Evolutionary conservation across 208 protist genomes (phyloP), one percentile per base, ranked within the genome.

Genomic region (Leishmania turanica): DNA sequence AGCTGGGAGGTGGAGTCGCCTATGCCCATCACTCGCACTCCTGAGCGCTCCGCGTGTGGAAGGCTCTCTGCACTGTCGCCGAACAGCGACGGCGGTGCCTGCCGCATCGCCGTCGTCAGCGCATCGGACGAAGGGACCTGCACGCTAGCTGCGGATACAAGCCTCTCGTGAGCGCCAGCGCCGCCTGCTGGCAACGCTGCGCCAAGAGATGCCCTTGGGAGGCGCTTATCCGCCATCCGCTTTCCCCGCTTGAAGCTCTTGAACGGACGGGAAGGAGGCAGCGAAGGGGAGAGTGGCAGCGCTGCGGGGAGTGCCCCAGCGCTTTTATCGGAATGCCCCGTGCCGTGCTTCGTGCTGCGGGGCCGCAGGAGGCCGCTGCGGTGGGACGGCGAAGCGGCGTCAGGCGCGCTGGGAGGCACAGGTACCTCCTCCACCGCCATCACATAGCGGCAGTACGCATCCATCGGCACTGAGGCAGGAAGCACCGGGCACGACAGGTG

Each of bases 391-490:
- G 58, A 65, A 11, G 60, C 37, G 24, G 31, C 21, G 45, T 40
- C 64, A 34, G 62, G 78, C 53, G 58, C 51, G 51, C 21, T 34
- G 51, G 65, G 24, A 19, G 74, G 42, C 24, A 54, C 21, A 9
- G 80, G 75, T 19, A n/a, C 80, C 37, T 75, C 82, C 82, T 86
- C 84, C 40, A 86, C 77, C 54, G 68, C 81, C 27, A 90, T 80
- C 9, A 95, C 86, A 75, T 92, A 93, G 24, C 91, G 91, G 64
- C 88, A 88, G 71, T 88, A 93, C 49, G 88, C 84, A 77, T 95
- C 91, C 54, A 93, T 90, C 13, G 87, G 88, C 31, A 95, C 84
- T 3, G 70, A 56, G 42, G 65, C 42, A 27, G 91, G 91, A 21
- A 87, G 81, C 7, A 49, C 11, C 19, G 71, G 80, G 13, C 72